Percentiles rank a stretch among this genome's conserved stretches.
These are phyloP conservation scores for Arachnomyces sp. DNA, from an alignment of 2,329 filamentous ascomycete species.

Conservation along the genomic window DNA sequence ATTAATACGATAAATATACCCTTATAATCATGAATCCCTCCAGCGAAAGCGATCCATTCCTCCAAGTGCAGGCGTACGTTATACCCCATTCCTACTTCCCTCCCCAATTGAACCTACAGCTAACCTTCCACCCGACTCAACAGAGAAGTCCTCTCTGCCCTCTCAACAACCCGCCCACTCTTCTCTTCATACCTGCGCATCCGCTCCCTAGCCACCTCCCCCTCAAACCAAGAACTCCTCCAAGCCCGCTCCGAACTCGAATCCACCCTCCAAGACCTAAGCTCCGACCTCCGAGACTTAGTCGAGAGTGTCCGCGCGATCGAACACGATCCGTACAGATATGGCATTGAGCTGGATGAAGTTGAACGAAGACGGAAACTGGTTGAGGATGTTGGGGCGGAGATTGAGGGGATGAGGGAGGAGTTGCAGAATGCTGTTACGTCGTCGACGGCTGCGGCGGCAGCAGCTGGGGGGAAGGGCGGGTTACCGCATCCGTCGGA, in stretches of 20 bases:
- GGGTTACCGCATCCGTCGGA: slow-evolving; percentile 53
- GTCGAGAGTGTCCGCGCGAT: slow-evolving; percentile 78
- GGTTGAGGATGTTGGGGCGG: slow-evolving; percentile 79
- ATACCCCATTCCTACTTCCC: slow-evolving; percentile 3
- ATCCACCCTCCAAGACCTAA: slow-evolving; percentile 64
- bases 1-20: neutral
- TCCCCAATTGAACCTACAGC: slow-evolving; percentile 5
- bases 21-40: slow-evolving; percentile 20
- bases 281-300: slow-evolving; percentile 81
- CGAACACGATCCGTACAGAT: slow-evolving; percentile 78
- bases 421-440: slow-evolving; percentile 54
- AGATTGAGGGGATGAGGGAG: slow-evolving; percentile 81
- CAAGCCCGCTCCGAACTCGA: slow-evolving; percentile 67
- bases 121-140: slow-evolving; percentile 5
- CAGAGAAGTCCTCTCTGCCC: slow-evolving; percentile 81
- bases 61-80: slow-evolving; percentile 40
- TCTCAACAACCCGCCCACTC: slow-evolving; percentile 71
- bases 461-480: slow-evolving; percentile 25
- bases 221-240: slow-evolving; percentile 60
- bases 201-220: slow-evolving; percentile 66
- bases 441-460: slow-evolving; percentile 25
- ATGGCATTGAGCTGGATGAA: slow-evolving; percentile 75
- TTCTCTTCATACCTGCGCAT: slow-evolving; percentile 96
- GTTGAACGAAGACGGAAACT: slow-evolving; percentile 70
- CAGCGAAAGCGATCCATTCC: slow-evolving; percentile 35